Conservation (phyloP, 2,329 filamentous ascomycete species). For the Monilinia vaccinii-corymbosi region DNA sequence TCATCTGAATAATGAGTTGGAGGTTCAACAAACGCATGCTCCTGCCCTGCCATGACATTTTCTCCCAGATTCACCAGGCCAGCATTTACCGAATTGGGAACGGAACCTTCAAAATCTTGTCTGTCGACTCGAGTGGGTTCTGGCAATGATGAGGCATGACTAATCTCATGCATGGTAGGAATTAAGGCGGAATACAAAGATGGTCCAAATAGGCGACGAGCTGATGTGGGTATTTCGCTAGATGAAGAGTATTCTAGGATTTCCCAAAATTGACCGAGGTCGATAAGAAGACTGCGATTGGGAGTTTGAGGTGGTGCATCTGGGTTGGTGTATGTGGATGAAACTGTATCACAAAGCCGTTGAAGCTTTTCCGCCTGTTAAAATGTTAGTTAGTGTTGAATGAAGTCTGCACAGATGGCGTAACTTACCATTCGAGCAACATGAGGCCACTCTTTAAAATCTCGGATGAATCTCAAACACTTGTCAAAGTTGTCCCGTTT, state of each 20-base stretch:
- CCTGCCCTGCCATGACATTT: conserved; percentile 14
- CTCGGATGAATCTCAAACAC: conserved; percentile 35
- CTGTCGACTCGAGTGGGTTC: conserved; percentile 34
- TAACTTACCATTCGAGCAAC: conserved; percentile 34
- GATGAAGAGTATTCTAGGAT: conserved; percentile 39
- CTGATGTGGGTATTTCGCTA: conserved; percentile 30
- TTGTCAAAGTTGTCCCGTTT: conserved; percentile 37
- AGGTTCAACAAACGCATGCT: background rate
- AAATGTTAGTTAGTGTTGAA: background rate
- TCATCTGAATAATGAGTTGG: conserved; percentile 30
- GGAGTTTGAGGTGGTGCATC: conserved; percentile 24
- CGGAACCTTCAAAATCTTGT: conserved; percentile 14
- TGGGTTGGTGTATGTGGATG: conserved; percentile 33
- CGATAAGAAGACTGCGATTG: conserved; percentile 34
- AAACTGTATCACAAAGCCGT: conserved; percentile 35
- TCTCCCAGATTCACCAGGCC: conserved; percentile 2
- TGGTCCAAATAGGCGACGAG: conserved; percentile 34
- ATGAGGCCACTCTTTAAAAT: conserved; percentile 38
- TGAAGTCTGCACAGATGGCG: background rate
- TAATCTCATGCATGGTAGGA: conserved; percentile 31
- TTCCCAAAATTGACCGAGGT: conserved; percentile 40
- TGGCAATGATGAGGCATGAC: conserved; percentile 35
- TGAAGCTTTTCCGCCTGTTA: conserved; percentile 36
- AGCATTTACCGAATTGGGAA: conserved; percentile 22
- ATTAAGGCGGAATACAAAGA: conserved; percentile 30